Percentiles rank a stretch among this genome's conserved stretches.
phyloP scores from a whole-genome alignment of 2,329 filamentous ascomycete species.

The Neofusicoccum laricinum region DNA sequence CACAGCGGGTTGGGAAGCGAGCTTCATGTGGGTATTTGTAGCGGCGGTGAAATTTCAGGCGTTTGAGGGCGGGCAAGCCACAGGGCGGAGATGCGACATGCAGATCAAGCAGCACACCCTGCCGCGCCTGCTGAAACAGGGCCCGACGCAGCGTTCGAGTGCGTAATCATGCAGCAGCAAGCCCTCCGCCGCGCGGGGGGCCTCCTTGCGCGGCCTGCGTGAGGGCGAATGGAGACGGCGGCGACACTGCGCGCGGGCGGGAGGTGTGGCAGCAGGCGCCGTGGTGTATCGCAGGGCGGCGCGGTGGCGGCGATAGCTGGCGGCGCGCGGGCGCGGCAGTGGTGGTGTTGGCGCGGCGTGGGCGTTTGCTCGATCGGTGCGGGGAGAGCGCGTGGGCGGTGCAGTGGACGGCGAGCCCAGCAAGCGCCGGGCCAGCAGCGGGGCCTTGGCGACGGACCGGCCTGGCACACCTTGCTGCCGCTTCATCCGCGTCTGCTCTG shows the following conservation, averaged over 20 bases:
- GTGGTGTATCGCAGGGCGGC: too few relatives aligned
- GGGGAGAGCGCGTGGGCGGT: background rate
- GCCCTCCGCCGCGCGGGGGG: background rate
- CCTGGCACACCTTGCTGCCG: background rate
- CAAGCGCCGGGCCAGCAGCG: background rate
- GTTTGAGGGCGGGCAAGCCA: background rate
- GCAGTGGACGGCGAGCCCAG: background rate
- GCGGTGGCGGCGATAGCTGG: background rate
- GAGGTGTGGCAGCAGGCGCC: background rate
- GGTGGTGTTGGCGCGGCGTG: background rate
- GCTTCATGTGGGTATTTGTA: background rate
- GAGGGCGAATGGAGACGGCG: background rate
- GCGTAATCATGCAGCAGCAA: constrained; percentile 9
- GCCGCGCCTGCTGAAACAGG: constrained; percentile 11
- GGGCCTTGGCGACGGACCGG: background rate
- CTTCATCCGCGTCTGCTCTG: background rate
- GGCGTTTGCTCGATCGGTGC: too few relatives aligned
- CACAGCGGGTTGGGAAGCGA: background rate
- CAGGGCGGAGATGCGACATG: background rate
- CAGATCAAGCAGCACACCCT: constrained; percentile 7
- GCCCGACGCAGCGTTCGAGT: constrained; percentile 5
- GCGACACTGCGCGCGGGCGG: background rate
- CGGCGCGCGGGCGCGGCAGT: background rate
- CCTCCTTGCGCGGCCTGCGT: background rate
- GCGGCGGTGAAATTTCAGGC: constrained; percentile 2